Evolutionary conservation across 768 basidiomycete genomes (phyloP), one percentile per base, ranked within the genome.

Genomic region (Xanthoconium stramineum): DNA sequence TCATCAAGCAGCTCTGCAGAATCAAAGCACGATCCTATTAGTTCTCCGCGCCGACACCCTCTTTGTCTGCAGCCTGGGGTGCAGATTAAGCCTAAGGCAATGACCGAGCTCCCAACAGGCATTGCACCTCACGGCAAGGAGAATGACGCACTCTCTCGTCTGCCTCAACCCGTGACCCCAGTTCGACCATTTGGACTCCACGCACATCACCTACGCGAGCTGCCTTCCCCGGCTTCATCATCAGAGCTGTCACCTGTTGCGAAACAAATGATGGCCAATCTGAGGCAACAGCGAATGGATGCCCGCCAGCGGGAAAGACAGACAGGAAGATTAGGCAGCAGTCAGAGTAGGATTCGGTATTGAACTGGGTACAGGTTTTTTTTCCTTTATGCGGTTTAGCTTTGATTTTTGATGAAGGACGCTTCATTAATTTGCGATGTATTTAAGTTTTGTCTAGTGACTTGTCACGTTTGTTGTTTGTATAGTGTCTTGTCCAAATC

Each of bases 221-320:
- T 62, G 47, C 80, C 84, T 4, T 89, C 86, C 2, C 86, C 89
- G 20, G 80, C 85, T 24, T 84, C 81, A 30, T 89, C 88, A 3
- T 81, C 87, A 11, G 89, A 91, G 58, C 73, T 91, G 48, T 91
- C 89, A 19, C 86, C 86, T 14, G 72, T 84, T 33, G 84, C 80
- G 6, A 78, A 77, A 61, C 78, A 85, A 65, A 77, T 91, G 64
- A 91, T 91, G 89, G 72, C 74, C 54, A 79, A 85, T 61, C 66
- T 86, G 43, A 76, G 89, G 49, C 67, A 71, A 54, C 72, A 77
- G n/a, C 61, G 70, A 33, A 72, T 59, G 64, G 50, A 67, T 19
- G 70, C 70, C n/a, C 70, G 70, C 44, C 68, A 65, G 48, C 70
- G 61, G 37, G 70, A 73, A 42, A 60, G 72, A 29, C 68, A 64